These are phyloP conservation scores for Cyberlindnera amylophila DNA, from an alignment of 805 yeast genomes.

Conservation along the genomic window DNA sequence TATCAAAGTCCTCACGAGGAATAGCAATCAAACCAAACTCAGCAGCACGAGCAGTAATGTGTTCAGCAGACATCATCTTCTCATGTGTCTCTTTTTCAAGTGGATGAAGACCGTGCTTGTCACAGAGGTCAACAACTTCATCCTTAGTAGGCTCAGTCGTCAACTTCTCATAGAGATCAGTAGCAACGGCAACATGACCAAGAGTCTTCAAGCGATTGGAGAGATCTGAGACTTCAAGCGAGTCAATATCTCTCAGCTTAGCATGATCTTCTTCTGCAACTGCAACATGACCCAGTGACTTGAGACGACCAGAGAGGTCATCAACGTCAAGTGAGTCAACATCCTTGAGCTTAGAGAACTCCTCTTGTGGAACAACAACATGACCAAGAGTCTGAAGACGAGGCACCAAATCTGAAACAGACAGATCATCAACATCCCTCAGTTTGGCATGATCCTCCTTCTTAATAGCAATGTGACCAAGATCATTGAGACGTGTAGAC, in stretches of 20 bases:
- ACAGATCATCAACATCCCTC: background rate
- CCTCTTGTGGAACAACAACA: slow-evolving; percentile 16
- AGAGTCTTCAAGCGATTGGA: background rate
- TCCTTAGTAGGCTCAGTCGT: slow-evolving; percentile 9
- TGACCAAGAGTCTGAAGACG: slow-evolving; percentile 18
- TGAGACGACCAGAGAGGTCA: background rate
- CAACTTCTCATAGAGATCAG: background rate
- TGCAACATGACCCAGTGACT: background rate
- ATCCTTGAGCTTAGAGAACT: slow-evolving; percentile 3
- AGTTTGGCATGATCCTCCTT: slow-evolving; percentile 15
- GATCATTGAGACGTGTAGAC: slow-evolving; percentile 1
- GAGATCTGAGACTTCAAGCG: slow-evolving; percentile 3
- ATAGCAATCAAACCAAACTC: slow-evolving; percentile 11
- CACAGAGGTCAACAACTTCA: slow-evolving; percentile 6
- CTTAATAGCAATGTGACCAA: slow-evolving; percentile 23
- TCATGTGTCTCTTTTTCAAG: slow-evolving; percentile 10
- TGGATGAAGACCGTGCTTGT: slow-evolving; percentile 9
- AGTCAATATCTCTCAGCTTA: slow-evolving; percentile 1
- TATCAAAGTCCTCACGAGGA: slow-evolving; percentile 24
- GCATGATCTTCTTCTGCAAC: background rate
- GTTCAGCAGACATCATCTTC: slow-evolving; percentile 9
- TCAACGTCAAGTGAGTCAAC: slow-evolving; percentile 2
- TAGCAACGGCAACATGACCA: background rate
- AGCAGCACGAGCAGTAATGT: slow-evolving; percentile 8
- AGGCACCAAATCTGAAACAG: background rate